Evolutionary conservation across 345 rosid species (phyloP).

Genomic region (Brassica incana): DNA sequence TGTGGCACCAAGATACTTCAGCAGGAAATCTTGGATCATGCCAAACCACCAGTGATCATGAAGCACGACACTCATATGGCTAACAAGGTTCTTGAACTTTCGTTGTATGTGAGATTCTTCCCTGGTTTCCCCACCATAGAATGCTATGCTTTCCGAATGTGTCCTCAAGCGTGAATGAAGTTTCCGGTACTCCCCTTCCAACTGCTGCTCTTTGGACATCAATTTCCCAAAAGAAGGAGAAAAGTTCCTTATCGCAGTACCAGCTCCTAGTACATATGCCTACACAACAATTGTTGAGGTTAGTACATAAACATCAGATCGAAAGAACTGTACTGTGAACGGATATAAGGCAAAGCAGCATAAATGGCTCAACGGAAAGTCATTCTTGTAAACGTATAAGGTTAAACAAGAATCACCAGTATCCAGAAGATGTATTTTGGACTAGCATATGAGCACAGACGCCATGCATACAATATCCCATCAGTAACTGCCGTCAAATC

Average conservation of each 20-base stretch:
- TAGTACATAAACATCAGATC: constrained; percentile 4
- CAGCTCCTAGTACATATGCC: constrained; percentile 95
- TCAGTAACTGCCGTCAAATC: constrained; percentile 90
- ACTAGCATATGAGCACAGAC: constrained; percentile 93
- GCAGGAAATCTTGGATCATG: constrained; percentile 95
- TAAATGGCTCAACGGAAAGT: neutral
- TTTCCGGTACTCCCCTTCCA: constrained; percentile 96
- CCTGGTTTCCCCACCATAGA: constrained; percentile 91
- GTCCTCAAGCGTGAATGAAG: constrained; percentile 97
- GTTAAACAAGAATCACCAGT: constrained; percentile 56
- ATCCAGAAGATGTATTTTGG: constrained; percentile 96
- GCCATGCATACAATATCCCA: constrained; percentile 90
- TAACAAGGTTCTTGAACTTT: constrained; percentile 73
- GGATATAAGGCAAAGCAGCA: constrained; percentile 1
- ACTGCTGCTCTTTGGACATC: constrained; percentile 92
- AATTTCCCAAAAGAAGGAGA: constrained; percentile 95
- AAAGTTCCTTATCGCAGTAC: constrained; percentile 78
- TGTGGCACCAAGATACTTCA: constrained; percentile 97
- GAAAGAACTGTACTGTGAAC: neutral
- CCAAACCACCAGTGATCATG: constrained; percentile 99
- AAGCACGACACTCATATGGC: constrained; percentile 75
- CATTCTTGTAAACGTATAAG: neutral
- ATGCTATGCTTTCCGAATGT: constrained; percentile 98
- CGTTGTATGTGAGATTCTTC: constrained; percentile 89
- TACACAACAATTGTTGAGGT: constrained; percentile 36